These are phyloP conservation scores for Phytopythium oedochilum DNA, from an alignment of 352 stramenopile species.

Conservation along the genomic window DNA sequence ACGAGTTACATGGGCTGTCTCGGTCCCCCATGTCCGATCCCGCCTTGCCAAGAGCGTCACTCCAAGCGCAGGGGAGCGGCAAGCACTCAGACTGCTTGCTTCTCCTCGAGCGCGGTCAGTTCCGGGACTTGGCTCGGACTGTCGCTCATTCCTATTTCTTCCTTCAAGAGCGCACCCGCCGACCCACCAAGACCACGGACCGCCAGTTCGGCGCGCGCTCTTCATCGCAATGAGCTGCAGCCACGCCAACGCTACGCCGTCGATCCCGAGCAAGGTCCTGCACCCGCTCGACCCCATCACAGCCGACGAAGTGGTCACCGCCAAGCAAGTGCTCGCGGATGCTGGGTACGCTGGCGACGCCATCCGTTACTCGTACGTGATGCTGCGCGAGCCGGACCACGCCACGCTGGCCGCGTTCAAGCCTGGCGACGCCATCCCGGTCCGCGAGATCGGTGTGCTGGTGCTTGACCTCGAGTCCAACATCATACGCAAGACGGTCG, in stretches of 20 bases:
- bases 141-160: constrained; percentile 11
- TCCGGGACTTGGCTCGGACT: no score
- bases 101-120: not conserved
- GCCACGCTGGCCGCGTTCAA: constrained; percentile 31
- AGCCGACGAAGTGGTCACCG: constrained; percentile 29
- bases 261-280: constrained; percentile 6
- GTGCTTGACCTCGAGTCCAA: constrained; percentile 35
- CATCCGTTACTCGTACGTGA: constrained; percentile 45
- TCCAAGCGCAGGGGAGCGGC: not conserved
- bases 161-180: constrained; percentile 3
- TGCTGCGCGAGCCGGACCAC: constrained; percentile 47
- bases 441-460: constrained; percentile 32
- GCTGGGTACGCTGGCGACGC: constrained; percentile 24
- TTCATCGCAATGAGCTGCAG: constrained; percentile 12
- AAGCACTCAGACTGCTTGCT: not conserved
- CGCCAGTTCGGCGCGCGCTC: not conserved
- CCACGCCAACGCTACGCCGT: constrained; percentile 8
- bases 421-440: constrained; percentile 22
- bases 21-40: constrained; percentile 1
- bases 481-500: constrained; percentile 27
- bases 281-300: constrained; percentile 48
- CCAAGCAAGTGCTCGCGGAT: constrained; percentile 39
- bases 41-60: not conserved
- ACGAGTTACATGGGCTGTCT: constrained; percentile 8
- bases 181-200: not conserved